A percentile compares a stretch with the other conserved stretches of the same genome.
Conservation (phyloP, 257 asterid species). For the Gentiana dahurica region DNA sequence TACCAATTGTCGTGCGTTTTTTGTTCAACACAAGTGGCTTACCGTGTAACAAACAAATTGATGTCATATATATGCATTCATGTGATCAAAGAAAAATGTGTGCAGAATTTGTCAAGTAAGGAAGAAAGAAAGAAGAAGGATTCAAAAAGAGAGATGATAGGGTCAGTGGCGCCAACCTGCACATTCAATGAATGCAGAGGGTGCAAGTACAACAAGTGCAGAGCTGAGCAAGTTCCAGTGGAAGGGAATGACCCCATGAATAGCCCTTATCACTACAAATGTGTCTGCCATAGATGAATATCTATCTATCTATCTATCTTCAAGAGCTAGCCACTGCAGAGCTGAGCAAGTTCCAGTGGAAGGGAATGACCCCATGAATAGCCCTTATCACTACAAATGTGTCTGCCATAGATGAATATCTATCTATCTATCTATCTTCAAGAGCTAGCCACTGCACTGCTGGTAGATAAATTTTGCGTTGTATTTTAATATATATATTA, state of each 20-base stretch:
- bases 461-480: too few species aligned
- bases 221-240: slow-evolving; percentile 91
- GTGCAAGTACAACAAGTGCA: slow-evolving; percentile 65
- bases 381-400: slow-evolving; percentile 83
- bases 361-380: slow-evolving; percentile 85
- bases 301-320: not conserved
- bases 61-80: too few species aligned
- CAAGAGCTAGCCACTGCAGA: slow-evolving; percentile 5
- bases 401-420: slow-evolving; percentile 57
- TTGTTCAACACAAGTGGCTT: not conserved
- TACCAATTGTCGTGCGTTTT: not conserved
- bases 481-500: too few species aligned
- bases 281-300: slow-evolving; percentile 67
- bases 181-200: slow-evolving; percentile 92
- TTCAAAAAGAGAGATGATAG: slow-evolving; percentile 44
- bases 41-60: not conserved
- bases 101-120: not conserved
- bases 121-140: slow-evolving; percentile 8
- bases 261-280: slow-evolving; percentile 81
- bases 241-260: slow-evolving; percentile 89
- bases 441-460: too few species aligned
- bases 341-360: slow-evolving; percentile 96
- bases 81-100: too few species aligned
- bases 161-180: slow-evolving; percentile 90
- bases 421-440: not conserved